Evolutionary conservation across 2,329 filamentous ascomycete genomes (phyloP).

Genomic region (Ceratocystis harringtonii): DNA sequence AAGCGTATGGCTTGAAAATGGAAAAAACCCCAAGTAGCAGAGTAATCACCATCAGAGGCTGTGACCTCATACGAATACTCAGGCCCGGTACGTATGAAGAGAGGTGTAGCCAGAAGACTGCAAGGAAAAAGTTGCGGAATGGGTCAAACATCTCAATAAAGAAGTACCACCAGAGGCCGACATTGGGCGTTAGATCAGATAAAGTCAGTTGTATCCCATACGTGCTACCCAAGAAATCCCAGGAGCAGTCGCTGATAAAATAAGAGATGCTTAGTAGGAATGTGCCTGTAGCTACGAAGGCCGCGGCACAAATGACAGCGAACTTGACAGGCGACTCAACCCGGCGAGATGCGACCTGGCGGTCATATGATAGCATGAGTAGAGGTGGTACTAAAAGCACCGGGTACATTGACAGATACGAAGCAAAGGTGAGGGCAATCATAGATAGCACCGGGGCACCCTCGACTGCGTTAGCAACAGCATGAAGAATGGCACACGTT

Average conservation of each 20-base stretch:
- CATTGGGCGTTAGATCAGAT: slow-evolving; percentile 84
- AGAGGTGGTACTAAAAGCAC: slow-evolving; percentile 73
- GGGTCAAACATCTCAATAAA: slow-evolving; percentile 99
- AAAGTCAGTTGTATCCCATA: slow-evolving; percentile 88
- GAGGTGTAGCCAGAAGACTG: slow-evolving; percentile 94
- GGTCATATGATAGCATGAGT: slow-evolving; percentile 65
- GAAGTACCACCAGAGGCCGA: slow-evolving; percentile 99
- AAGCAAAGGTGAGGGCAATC: slow-evolving; percentile 71
- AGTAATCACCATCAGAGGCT: slow-evolving; percentile 73
- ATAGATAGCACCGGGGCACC: slow-evolving; percentile 63
- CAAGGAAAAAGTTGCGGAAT: slow-evolving; percentile 91
- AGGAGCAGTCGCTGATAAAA: slow-evolving; percentile 58
- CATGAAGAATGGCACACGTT: slow-evolving; percentile 71
- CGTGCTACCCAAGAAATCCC: slow-evolving; percentile 75
- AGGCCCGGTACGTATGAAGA: slow-evolving; percentile 78
- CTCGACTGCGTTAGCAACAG: slow-evolving; percentile 63
- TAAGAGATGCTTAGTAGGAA: slow-evolving; percentile 57
- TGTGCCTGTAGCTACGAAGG: slow-evolving; percentile 40
- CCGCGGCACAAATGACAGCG: slow-evolving; percentile 34
- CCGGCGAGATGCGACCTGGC: slow-evolving; percentile 28
- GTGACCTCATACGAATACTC: slow-evolving; percentile 64
- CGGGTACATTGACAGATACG: slow-evolving; percentile 87
- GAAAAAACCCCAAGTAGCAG: slow-evolving; percentile 80
- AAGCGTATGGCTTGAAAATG: slow-evolving; percentile 95
- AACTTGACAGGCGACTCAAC: slow-evolving; percentile 34